These are phyloP conservation scores for Fremontodendron californicum DNA, from an alignment of 345 rosid species.

Conservation along the genomic window DNA sequence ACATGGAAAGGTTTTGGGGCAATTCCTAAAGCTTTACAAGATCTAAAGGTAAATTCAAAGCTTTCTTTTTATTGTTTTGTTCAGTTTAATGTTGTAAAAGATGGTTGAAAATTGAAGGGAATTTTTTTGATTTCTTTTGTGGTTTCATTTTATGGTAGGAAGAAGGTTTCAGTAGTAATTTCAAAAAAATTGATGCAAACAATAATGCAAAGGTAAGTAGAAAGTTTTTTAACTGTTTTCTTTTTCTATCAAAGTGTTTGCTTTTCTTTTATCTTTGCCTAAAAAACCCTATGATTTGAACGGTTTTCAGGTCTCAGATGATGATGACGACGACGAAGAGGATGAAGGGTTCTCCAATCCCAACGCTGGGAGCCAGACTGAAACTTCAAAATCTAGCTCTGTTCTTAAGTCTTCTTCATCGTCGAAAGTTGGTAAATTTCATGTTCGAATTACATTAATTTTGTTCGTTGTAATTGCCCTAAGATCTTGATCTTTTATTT, in stretches of 20 bases:
- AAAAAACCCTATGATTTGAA: neutral
- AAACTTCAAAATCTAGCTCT: conserved; percentile 37
- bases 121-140: conserved; percentile 5
- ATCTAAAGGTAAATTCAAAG: conserved; percentile 41
- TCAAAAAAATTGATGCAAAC: conserved; percentile 34
- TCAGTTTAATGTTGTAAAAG: neutral
- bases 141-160: conserved; percentile 39
- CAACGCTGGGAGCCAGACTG: conserved; percentile 60
- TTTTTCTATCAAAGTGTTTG: neutral
- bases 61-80: neutral
- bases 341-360: conserved; percentile 57
- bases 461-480: neutral
- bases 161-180: conserved; percentile 51
- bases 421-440: conserved; percentile 38
- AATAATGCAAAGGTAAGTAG: conserved; percentile 46
- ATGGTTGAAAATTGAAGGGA: neutral
- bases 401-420: conserved; percentile 44
- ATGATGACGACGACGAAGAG: conserved; percentile 41
- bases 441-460: neutral
- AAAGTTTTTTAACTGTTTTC: neutral
- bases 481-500: neutral
- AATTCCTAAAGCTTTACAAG: conserved; percentile 58
- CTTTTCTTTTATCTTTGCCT: neutral
- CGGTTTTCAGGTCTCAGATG: conserved; percentile 43
- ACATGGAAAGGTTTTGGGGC: conserved; percentile 81